Evolutionary conservation across 805 yeast species (phyloP).

Genomic region (Cyberlindnera subsufficiens): DNA sequence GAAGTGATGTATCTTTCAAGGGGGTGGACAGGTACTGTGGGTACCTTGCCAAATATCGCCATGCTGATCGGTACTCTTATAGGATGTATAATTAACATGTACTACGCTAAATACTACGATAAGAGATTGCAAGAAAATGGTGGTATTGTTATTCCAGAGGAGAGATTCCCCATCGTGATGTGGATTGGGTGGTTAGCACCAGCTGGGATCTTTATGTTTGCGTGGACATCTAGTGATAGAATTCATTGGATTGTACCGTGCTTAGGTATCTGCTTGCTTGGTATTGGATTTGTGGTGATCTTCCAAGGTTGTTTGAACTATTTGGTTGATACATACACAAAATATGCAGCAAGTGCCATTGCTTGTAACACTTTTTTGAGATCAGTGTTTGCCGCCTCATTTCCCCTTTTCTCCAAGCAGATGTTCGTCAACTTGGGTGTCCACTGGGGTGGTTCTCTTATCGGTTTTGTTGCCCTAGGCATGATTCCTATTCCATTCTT

Average conservation of each 20-base stretch:
- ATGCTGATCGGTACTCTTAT: constrained; percentile 32
- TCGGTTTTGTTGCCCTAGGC: constrained; percentile 45
- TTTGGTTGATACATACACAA: constrained; percentile 53
- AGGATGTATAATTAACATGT: constrained; percentile 31
- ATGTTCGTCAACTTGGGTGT: constrained; percentile 46
- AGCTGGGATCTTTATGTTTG: constrained; percentile 52
- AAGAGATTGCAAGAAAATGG: constrained; percentile 32
- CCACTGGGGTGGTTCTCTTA: constrained; percentile 48
- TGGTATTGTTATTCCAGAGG: constrained; percentile 52
- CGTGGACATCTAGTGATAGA: constrained; percentile 48
- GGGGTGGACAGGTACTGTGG: constrained; percentile 28
- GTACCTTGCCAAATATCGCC: constrained; percentile 30
- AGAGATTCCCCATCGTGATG: constrained; percentile 52
- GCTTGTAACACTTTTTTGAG: constrained; percentile 60
- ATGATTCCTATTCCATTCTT: constrained; percentile 53
- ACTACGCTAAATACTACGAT: constrained; percentile 22
- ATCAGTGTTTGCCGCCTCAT: constrained; percentile 53
- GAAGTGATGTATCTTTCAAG: constrained; percentile 26
- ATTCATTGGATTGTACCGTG: constrained; percentile 51
- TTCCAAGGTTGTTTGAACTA: constrained; percentile 58
- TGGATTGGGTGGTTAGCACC: constrained; percentile 38
- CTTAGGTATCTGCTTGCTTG: constrained; percentile 48
- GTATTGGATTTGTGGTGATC: constrained; percentile 47
- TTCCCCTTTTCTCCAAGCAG: constrained; percentile 52
- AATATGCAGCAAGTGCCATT: constrained; percentile 56